Evolutionary conservation across 2,329 filamentous ascomycete species (phyloP).

Genomic region (Cladophialophora chaetospira): DNA sequence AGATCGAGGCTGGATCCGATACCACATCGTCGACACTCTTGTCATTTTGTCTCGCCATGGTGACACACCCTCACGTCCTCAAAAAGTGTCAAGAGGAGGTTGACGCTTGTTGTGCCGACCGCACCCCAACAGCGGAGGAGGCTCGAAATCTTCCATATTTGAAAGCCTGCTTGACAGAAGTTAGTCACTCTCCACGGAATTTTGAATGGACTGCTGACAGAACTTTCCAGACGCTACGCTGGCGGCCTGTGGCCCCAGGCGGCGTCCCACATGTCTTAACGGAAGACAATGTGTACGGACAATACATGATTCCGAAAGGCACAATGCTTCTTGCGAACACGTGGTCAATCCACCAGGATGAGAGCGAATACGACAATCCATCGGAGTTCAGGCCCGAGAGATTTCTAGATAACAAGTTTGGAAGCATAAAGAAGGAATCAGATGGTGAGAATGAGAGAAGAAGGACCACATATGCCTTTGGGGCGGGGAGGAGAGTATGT

Average conservation of each 20-base stretch:
- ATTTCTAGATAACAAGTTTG: slow-evolving; percentile 16
- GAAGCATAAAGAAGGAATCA: background rate
- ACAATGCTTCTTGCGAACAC: no score
- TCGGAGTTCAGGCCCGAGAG: slow-evolving; percentile 45
- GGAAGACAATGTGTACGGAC: no score
- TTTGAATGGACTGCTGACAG: no score
- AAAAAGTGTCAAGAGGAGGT: slow-evolving; percentile 48
- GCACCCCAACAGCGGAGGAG: slow-evolving; percentile 37
- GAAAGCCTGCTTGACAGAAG: slow-evolving; percentile 37
- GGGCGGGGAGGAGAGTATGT: slow-evolving; percentile 52
- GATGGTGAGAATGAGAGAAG: slow-evolving; percentile 48
- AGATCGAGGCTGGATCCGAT: slow-evolving; percentile 51
- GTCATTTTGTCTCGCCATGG: slow-evolving; percentile 52
- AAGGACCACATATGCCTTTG: slow-evolving; percentile 56
- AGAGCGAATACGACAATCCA: slow-evolving; percentile 43
- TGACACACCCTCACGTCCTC: slow-evolving; percentile 49
- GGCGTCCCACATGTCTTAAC: no score
- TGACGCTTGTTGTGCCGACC: slow-evolving; percentile 38
- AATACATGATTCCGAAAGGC: no score
- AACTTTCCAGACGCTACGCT: no score
- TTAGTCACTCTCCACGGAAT: no score
- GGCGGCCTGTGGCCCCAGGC: no score
- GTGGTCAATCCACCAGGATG: slow-evolving; percentile 48
- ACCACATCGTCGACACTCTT: slow-evolving; percentile 53
- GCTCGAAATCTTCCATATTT: slow-evolving; percentile 37